Evolutionary conservation across 192 early-diverging fungal genomes (phyloP).

Genomic region (Mycoemilia scoparia): DNA sequence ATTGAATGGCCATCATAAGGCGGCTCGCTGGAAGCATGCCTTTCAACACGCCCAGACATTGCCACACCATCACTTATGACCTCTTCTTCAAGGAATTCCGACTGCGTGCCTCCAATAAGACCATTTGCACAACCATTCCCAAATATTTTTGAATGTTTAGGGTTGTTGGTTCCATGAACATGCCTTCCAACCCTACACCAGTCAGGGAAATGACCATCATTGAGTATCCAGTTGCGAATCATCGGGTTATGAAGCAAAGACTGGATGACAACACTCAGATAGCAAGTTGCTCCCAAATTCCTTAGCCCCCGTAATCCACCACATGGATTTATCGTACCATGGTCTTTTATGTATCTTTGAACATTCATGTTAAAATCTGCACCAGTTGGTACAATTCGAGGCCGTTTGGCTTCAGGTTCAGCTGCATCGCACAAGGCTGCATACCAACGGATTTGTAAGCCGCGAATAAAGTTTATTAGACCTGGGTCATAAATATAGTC

Average conservation of each 20-base stretch:
- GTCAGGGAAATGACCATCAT: slow-evolving; percentile 61
- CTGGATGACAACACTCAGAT: slow-evolving; percentile 88
- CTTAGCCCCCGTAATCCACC: slow-evolving; percentile 66
- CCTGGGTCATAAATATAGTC: slow-evolving; percentile 74
- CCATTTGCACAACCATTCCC: no score
- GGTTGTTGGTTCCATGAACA: no score
- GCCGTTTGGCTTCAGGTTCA: slow-evolving; percentile 13
- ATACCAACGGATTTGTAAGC: slow-evolving; percentile 26
- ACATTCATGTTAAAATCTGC: slow-evolving; percentile 12
- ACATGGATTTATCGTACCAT: slow-evolving; percentile 14
- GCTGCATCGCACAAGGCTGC: slow-evolving; percentile 18
- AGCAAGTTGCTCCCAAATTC: slow-evolving; percentile 93
- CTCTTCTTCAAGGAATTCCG: neutral
- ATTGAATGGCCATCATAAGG: no score
- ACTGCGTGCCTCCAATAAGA: neutral
- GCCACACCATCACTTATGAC: slow-evolving; percentile 3
- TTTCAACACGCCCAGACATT: slow-evolving; percentile 1
- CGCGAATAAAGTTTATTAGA: slow-evolving; percentile 30
- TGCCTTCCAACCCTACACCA: slow-evolving; percentile 34
- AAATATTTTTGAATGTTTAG: no score
- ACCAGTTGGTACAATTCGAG: slow-evolving; percentile 13
- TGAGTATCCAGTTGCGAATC: slow-evolving; percentile 75
- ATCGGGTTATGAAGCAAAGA: slow-evolving; percentile 83
- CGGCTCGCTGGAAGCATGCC: neutral
- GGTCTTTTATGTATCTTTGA: slow-evolving; percentile 18